Conservation (phyloP, 805 yeast species). For the Candida anglica region DNA sequence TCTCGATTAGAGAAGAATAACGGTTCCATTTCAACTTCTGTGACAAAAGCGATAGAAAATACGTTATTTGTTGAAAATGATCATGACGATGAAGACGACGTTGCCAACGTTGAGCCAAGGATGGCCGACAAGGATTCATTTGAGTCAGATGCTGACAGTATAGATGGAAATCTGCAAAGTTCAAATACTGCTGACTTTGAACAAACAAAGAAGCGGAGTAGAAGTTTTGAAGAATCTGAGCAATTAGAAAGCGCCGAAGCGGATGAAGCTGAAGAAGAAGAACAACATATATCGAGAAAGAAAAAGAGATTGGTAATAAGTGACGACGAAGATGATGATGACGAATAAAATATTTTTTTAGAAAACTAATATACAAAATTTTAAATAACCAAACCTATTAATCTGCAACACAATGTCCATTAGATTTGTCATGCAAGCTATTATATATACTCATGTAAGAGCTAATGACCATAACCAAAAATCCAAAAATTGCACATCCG, state of each 20-base stretch:
- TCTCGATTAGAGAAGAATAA: slow-evolving; percentile 11
- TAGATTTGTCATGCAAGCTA: slow-evolving; percentile 33
- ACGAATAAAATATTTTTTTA: slow-evolving; percentile 8
- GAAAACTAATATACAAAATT: background rate
- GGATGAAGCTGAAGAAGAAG: slow-evolving; percentile 8
- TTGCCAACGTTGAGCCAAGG: background rate
- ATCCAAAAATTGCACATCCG: slow-evolving; percentile 66
- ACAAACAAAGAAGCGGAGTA: slow-evolving; percentile 1
- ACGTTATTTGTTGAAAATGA: slow-evolving; percentile 8
- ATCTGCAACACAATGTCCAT: slow-evolving; percentile 48
- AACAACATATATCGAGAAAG: slow-evolving; percentile 9
- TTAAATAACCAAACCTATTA: slow-evolving; percentile 6
- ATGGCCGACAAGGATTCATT: no score
- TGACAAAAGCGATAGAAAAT: slow-evolving; percentile 12
- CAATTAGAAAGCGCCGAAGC: no score
- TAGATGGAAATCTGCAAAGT: no score
- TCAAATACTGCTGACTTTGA: background rate
- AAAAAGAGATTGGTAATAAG: slow-evolving; percentile 21
- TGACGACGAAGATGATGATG: slow-evolving; percentile 22
- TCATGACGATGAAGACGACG: slow-evolving; percentile 12
- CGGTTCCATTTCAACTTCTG: slow-evolving; percentile 8
- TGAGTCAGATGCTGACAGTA: no score
- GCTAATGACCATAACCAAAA: slow-evolving; percentile 74
- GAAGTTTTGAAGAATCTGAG: background rate
- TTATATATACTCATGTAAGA: slow-evolving; percentile 64